Evolutionary conservation across 169 alveolate species (phyloP), one percentile per base, ranked within the genome.

Genomic region (Plasmodium relictum): DNA sequence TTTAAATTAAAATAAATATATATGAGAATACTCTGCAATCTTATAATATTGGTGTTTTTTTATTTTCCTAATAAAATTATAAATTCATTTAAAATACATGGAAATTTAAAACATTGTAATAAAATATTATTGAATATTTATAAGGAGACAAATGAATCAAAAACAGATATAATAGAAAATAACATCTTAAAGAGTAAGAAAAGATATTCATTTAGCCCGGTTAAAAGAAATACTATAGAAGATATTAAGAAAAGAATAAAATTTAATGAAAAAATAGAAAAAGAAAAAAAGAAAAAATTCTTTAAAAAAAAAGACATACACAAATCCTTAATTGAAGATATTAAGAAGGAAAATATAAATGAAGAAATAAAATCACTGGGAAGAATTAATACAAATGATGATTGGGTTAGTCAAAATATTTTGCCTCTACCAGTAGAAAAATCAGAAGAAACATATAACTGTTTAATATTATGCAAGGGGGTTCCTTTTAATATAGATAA

Each of bases 401-500:
- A 65, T 63, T 20, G 9, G 12, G 45, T 9, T 39, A 58, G 26
- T 31, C 63, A 63, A 50, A 65, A 58, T 63, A 52, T 86, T 8
- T 63, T 86, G 37, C 92, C 92, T 14, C 50, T 71, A 44, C 92
- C 92, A 42, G 20, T 71, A 42, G 78, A 59, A 14, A 44, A 41
- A 50, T 16, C 42, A 22, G 22, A 39, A 14, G 78, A 70, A 56
- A 16, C 71, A 12, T 86, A 86, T 44, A 86, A 86, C 52, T 71
- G 92, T 37, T 72, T 86, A 26, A 10, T 86, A 24, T 63, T 86
- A 24, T 86, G 92, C 44, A 86, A 86, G n/a, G 92, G 92, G 0
- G 14, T 86, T 20, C 92, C 92, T 22, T 86, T 86, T 72, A 74
- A 72, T 86, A 74, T 61, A n/a, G 69, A 44, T 50, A 58, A 20